Percentiles rank a stretch among this genome's conserved stretches.
Evolutionary conservation across 805 yeast species (phyloP).

Genomic region (Suhomyces pyralidae): DNA sequence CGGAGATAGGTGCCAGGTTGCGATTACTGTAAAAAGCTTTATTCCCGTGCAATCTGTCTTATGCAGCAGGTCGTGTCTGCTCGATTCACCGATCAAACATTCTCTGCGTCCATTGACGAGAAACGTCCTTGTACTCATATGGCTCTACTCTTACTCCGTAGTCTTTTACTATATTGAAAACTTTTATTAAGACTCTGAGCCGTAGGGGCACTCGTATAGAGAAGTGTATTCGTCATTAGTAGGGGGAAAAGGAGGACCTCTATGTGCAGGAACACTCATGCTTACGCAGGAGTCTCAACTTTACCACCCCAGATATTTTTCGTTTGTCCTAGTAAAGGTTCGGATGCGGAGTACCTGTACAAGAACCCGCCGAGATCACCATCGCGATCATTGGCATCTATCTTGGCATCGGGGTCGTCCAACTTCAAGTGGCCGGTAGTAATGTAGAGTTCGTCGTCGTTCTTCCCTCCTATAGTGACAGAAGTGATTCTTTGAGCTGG

Average conservation of each 20-base stretch:
- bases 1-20: not conserved
- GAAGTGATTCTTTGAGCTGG: conserved; percentile 67
- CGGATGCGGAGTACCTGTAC: conserved; percentile 42
- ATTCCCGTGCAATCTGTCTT: not conserved
- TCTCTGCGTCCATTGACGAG: not conserved
- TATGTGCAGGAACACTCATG: not conserved
- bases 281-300: not conserved
- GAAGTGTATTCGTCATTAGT: not conserved
- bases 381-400: conserved; percentile 19
- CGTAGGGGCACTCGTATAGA: not conserved
- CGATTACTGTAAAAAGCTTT: not conserved
- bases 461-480: conserved; percentile 55
- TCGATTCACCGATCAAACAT: not conserved
- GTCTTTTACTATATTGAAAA: no score
- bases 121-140: not conserved
- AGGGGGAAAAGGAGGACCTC: not conserved
- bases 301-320: conserved; percentile 33
- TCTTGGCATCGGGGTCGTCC: conserved; percentile 31
- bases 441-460: conserved; percentile 57
- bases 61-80: not conserved
- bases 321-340: conserved; percentile 24
- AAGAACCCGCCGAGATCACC: conserved; percentile 64
- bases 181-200: not conserved
- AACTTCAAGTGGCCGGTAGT: conserved; percentile 60
- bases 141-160: not conserved